These are phyloP conservation scores for Sicyos baderoa DNA, from an alignment of 306 rosid species.

Conservation along the genomic window DNA sequence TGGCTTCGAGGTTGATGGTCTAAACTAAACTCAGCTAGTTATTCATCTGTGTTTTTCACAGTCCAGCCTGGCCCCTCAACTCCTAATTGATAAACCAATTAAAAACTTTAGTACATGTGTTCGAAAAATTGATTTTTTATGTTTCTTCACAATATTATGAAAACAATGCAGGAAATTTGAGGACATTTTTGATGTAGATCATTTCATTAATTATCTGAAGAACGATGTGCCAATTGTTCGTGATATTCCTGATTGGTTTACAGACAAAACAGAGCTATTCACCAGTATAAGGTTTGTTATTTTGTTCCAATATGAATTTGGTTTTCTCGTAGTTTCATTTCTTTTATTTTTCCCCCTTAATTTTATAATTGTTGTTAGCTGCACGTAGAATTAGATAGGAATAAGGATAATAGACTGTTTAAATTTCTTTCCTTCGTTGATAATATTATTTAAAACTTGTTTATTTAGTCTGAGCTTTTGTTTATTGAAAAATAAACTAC, in stretches of 20 bases:
- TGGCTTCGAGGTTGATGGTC: background rate
- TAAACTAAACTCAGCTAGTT: background rate
- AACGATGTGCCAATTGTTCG: conserved; percentile 90
- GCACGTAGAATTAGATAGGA: background rate
- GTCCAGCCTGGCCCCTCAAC: background rate
- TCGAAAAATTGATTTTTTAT: conserved; percentile 15
- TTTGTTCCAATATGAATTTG: conserved; percentile 15
- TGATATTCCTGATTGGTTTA: conserved; percentile 94
- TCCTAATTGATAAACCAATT: background rate
- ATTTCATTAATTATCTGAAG: conserved; percentile 91
- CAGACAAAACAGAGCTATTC: conserved; percentile 91
- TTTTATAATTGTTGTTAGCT: background rate
- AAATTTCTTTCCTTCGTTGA: background rate
- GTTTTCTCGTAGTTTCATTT: conserved; percentile 4
- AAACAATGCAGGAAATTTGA: conserved; percentile 79
- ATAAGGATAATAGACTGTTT: background rate
- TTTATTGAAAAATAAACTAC: background rate
- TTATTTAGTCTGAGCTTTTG: background rate
- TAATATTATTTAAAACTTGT: background rate
- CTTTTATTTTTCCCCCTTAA: background rate
- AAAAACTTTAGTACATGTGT: background rate
- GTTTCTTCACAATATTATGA: conserved; percentile 8
- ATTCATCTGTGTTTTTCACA: background rate
- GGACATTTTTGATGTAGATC: conserved; percentile 95
- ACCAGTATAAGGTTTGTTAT: conserved; percentile 67